Evolutionary conservation across 164 flowering plant genomes (phyloP), one percentile per base, ranked within the genome.

Genomic region (Taxillus chinensis): DNA sequence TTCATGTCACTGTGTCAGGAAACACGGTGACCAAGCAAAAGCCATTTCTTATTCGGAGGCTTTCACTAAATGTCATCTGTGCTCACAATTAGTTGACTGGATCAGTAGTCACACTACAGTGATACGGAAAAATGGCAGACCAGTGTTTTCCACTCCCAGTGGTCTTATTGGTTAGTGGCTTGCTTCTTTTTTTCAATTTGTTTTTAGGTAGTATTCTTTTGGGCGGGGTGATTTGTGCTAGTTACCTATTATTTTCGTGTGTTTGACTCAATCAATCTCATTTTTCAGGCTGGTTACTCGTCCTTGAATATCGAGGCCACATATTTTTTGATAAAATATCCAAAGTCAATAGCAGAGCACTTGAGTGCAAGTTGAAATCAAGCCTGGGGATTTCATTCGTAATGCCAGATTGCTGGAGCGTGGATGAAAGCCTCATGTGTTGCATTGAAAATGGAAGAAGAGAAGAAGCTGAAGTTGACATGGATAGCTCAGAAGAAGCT

Each of bases 161-260:
- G 67, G 69, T 48, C 70, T 81, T 41, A 68, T 79, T 53, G 65
- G 85, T 78, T 69, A 75, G 85, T 79, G 42, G 8, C 46, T 63
- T 58, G n/a, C 39, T 10, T 72, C 59, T 41, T 57, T 57, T 57
- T 8, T 46, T 10, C 27, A 27, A 27, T 27, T 27, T 27, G 27
- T 27, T 27, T 27, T 27, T 27, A 27, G 27, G 27, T 27, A 27
- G 1, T 27, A 27, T 27, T 27, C 27, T 27, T 27, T 0, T 27
- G 27, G 27, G 27, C 27, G 27, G 46, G 4, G 13, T 48, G 13
- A 3, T 48, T 11, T 7, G 12, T 48, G 13, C 46, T 59, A 27
- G 45, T 51, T 59, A 14, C 37, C 41, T 37, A 43, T 7, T 53
- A 12, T 8, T 63, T 16, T 27, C 12, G 37, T 27, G 27, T 27